Evolutionary conservation across 106 monocot species (phyloP).

Genomic region (Alisma plantagoaquatica): DNA sequence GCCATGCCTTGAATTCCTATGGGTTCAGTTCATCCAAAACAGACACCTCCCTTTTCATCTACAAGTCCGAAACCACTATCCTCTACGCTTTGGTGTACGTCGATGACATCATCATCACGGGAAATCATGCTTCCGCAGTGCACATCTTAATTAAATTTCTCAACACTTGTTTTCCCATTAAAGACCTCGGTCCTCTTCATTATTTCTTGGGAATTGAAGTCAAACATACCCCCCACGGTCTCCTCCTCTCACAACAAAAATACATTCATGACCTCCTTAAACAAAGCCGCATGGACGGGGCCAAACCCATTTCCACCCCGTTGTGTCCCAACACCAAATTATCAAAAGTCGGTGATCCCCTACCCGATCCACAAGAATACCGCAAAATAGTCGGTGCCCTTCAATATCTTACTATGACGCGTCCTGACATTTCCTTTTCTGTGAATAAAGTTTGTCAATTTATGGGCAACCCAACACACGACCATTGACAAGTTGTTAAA

Average conservation of each 20-base stretch:
- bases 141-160: not conserved
- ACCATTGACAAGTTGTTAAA: not conserved
- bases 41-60: not conserved
- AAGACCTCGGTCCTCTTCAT: not conserved
- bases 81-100: not conserved
- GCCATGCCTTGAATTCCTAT: not conserved
- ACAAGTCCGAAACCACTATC: not conserved
- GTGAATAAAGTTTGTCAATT: slow-evolving; percentile 3
- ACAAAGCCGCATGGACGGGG: not conserved
- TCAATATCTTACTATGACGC: not conserved
- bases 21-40: not conserved
- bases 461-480: not conserved
- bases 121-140: not conserved
- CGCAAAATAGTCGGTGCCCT: not conserved
- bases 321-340: not conserved
- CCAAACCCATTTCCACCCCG: not conserved
- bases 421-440: not conserved
- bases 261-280: not conserved
- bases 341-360: not conserved
- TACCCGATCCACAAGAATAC: not conserved
- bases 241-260: not conserved
- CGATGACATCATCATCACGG: not conserved
- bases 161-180: not conserved
- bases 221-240: not conserved
- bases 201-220: not conserved